Conservation (phyloP, 345 rosid genomes). For the Populus pruinosa region DNA sequence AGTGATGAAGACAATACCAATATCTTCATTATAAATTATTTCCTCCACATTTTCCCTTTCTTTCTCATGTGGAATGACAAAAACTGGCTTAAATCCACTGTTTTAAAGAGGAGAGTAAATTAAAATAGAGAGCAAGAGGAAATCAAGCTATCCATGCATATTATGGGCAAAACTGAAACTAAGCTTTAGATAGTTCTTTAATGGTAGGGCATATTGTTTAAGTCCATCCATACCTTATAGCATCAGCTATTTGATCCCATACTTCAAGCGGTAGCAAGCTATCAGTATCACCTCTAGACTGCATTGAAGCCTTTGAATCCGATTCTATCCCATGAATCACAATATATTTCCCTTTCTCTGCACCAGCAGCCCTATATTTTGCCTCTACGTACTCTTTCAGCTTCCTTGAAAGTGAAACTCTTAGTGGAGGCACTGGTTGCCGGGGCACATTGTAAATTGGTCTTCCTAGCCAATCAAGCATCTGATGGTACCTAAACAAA, state of each 20-base stretch:
- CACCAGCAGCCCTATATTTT: constrained; percentile 69
- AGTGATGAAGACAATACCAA: constrained; percentile 71
- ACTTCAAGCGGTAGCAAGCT: constrained; percentile 65
- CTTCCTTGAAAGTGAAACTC: constrained; percentile 75
- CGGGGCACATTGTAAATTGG: constrained; percentile 78
- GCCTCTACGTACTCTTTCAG: constrained; percentile 68
- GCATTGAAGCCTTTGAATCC: constrained; percentile 96
- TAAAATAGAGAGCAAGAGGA: not conserved
- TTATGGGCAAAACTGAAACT: too few species aligned
- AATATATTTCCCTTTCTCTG: constrained; percentile 67
- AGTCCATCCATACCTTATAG: constrained; percentile 45
- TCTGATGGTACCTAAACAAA: constrained; percentile 69
- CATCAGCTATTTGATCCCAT: constrained; percentile 65
- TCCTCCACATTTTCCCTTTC: constrained; percentile 88
- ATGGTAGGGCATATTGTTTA: too few species aligned
- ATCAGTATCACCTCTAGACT: constrained; percentile 73
- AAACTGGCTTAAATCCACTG: constrained; percentile 70
- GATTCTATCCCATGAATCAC: constrained; percentile 92
- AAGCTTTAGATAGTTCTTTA: too few species aligned
- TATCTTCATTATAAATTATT: constrained; percentile 53
- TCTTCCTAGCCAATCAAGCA: constrained; percentile 82
- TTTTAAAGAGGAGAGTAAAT: constrained; percentile 9
- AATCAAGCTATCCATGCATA: too few species aligned
- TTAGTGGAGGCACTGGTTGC: constrained; percentile 57
- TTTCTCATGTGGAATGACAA: constrained; percentile 91